These are phyloP conservation scores for Mycena galericulata DNA, from an alignment of 768 basidiomycete species.

Conservation along the genomic window DNA sequence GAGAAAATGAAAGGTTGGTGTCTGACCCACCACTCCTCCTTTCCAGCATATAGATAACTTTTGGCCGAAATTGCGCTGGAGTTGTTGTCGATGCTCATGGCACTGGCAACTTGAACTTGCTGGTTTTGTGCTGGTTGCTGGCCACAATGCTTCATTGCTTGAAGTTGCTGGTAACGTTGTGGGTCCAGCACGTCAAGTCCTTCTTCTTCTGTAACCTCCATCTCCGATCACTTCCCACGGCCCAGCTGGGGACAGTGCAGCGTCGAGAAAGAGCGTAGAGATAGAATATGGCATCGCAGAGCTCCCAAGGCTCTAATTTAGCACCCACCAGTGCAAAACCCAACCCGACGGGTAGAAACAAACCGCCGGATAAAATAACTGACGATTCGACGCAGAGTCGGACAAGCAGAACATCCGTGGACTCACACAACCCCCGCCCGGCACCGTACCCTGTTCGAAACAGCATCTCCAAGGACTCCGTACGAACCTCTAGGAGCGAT, in stretches of 20 bases:
- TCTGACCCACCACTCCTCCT: not conserved
- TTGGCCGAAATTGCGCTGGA: too few species aligned
- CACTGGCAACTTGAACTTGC: too few species aligned
- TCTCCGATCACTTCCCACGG: conserved; percentile 10
- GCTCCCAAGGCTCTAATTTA: not conserved
- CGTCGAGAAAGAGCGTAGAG: conserved; percentile 1
- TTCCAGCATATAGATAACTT: not conserved
- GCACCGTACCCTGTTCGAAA: too few species aligned
- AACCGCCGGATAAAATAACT: not conserved
- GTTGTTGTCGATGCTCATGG: too few species aligned
- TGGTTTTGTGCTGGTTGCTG: too few species aligned
- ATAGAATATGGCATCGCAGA: conserved; percentile 4
- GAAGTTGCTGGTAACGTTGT: too few species aligned
- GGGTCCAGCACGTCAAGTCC: not conserved
- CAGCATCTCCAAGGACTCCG: too few species aligned
- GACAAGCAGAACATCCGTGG: not conserved
- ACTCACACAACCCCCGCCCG: too few species aligned
- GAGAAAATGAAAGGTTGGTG: not conserved
- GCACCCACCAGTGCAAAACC: not conserved
- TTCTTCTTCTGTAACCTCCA: conserved; percentile 3
- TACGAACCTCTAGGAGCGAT: too few species aligned
- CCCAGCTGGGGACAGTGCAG: not conserved
- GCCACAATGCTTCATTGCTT: too few species aligned
- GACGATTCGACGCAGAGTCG: not conserved
- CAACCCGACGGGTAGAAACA: not conserved